phyloP scores from a whole-genome alignment of 2,329 filamentous ascomycete species.

The Cadophora sp. region DNA sequence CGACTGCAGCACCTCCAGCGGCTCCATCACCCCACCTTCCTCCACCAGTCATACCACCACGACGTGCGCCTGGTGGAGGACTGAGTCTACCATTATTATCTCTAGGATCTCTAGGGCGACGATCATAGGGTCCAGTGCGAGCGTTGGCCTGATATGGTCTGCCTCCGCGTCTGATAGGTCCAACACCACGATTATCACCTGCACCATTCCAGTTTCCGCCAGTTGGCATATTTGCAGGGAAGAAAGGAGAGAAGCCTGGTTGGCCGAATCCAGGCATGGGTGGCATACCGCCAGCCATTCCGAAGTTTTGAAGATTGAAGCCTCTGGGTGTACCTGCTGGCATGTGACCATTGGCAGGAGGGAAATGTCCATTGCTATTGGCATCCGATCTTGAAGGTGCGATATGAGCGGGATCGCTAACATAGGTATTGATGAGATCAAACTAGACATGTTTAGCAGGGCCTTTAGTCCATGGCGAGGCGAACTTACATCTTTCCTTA shows the following conservation, averaged over 20 bases:
- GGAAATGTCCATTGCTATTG: constrained; percentile 95
- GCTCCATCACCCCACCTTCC: constrained; percentile 75
- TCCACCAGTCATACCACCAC: constrained; percentile 52
- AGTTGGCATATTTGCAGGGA: constrained; percentile 54
- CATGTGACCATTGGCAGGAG: constrained; percentile 76
- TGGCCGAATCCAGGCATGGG: constrained; percentile 64
- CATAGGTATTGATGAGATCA: constrained; percentile 90
- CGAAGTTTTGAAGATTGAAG: constrained; percentile 82
- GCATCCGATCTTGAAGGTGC: constrained; percentile 91
- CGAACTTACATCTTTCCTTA: constrained; percentile 81
- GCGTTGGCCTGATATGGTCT: constrained; percentile 64
- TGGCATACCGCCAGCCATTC: constrained; percentile 60
- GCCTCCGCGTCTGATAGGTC: constrained; percentile 73
- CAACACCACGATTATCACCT: constrained; percentile 60
- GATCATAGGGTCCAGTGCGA: constrained; percentile 76
- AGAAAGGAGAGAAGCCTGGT: constrained; percentile 59
- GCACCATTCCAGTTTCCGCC: constrained; percentile 57
- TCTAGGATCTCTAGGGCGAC: constrained; percentile 62
- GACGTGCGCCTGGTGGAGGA: constrained; percentile 57
- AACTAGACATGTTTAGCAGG: constrained; percentile 63
- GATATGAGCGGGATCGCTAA: constrained; percentile 93
- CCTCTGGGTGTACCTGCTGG: constrained; percentile 87
- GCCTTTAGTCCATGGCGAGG: constrained; percentile 44
- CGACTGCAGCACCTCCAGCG: constrained; percentile 77
- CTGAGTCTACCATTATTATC: constrained; percentile 54